Evolutionary conservation across 2,329 filamentous ascomycete genomes (phyloP).

Genomic region (Colletotrichum cuscutae): DNA sequence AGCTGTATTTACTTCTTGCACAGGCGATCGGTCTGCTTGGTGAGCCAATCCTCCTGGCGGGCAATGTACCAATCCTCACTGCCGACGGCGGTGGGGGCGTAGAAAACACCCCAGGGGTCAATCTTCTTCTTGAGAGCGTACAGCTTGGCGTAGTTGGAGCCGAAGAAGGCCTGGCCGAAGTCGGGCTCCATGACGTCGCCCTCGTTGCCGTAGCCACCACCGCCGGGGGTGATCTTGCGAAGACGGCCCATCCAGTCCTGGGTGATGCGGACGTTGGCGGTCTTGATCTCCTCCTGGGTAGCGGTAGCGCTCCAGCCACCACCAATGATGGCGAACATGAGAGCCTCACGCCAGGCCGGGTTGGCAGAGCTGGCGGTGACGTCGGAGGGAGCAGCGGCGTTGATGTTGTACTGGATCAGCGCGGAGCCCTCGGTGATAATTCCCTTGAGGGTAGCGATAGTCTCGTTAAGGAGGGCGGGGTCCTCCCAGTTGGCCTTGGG

Average conservation of each 20-base stretch:
- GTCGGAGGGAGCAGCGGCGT: constrained; percentile 34
- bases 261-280: constrained; percentile 43
- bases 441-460: constrained; percentile 42
- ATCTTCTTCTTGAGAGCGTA: constrained; percentile 43
- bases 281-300: constrained; percentile 23
- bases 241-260: constrained; percentile 44
- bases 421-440: constrained; percentile 37
- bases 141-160: constrained; percentile 41
- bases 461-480: constrained; percentile 37
- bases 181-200: constrained; percentile 45
- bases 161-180: constrained; percentile 44
- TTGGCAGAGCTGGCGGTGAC: constrained; percentile 48
- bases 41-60: constrained; percentile 33
- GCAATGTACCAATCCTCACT: constrained; percentile 41
- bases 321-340: constrained; percentile 46
- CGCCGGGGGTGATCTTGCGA: constrained; percentile 40
- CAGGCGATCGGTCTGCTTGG: constrained; percentile 28
- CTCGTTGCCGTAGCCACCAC: constrained; percentile 44
- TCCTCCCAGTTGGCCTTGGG: constrained; percentile 49
- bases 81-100: constrained; percentile 42
- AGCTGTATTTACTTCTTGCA: constrained; percentile 18
- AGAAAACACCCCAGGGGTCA: constrained; percentile 44
- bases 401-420: constrained; percentile 36
- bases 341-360: constrained; percentile 57
- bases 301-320: constrained; percentile 20